Base-by-base conservation (phyloP, 2,329 filamentous ascomycete genomes). In the Epicoccum sorghinum region DNA sequence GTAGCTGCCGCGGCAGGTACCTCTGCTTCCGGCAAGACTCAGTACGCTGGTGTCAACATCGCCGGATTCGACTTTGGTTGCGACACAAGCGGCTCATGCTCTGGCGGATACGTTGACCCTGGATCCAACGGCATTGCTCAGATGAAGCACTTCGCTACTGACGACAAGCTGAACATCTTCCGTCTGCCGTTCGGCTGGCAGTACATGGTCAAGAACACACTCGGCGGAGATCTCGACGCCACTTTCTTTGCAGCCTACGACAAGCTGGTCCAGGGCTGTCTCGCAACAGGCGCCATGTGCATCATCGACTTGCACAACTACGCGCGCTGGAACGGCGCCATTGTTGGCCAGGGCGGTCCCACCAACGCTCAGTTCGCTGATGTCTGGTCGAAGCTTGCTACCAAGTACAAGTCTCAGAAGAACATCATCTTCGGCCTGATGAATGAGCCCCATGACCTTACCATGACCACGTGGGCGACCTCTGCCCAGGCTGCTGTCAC, bases 321-420 rank as follows among this genome's bases (percentile, higher is more conserved):
- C 71, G 85, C 68, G 1, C 66, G 86, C 42, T 88, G 83, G 79
- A 82, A 89, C 60, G 82, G 82, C 12, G 71, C 73, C 3, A 84
- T 89, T 59, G 82, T 89, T 51, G 87, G 86, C 1, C 86, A 89
- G 66, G 86, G 85, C 22, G 86, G 86, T 0, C 85, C 86, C 0
- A 80, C 79, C 0, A 80, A 88, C 65, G 82, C 79, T 9, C 73
- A 85, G 12, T 85, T 89, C 60, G 82, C 79, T 3, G 75, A 74
- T 37, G 71, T 89, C 4, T 89, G 87, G 87, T 70, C 60, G 27
- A 74, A 78, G 65, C 57, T 79, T 4, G 86, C 87, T 1, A 76
- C 73, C 1, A 83, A 84, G 66, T 89, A 89, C 70, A 79, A 78
- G 22, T 64, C 66, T 5, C 73, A 84, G 44, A 68, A 78, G 33